Evolutionary conservation across 805 yeast genomes (phyloP), one percentile per base, ranked within the genome.

Genomic region (Diddensiella santjacobensis): DNA sequence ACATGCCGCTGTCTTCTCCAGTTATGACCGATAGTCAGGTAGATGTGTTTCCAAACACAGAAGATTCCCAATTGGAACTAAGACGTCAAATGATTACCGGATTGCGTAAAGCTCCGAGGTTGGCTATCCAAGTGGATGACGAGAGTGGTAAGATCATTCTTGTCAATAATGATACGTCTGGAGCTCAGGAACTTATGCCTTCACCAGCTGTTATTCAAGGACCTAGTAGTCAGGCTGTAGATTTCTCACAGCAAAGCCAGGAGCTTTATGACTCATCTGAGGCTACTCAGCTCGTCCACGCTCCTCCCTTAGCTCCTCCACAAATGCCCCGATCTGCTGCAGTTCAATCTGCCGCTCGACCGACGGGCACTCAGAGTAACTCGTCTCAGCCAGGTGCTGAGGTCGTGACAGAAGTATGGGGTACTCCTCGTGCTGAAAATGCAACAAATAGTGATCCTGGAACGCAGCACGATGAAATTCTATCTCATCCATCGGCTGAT

Each of bases 241-340:
- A 26, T 13, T 26, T 13, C 11, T 26, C 31, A 8, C 31, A 26
- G 31, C 31, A 26, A 8, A 26, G 11, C 13, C 31, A 26, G 13
- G 38, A 13, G 42, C 11, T 19, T 6, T 15, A 40, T 6, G 43
- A 40, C 22, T 40, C 43, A 4, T 6, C n/a, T 11, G 43, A 40
- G 13, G 43, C 43, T 6, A 40, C 43, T 10, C 43, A 40, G 31
- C 33, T 40, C 19, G 43, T 40, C 11, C 15, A 40, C 43, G 17
- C 31, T 10, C 17, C 17, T 10, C 43, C 43, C 4, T 20, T 6
- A 6, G n/a, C 22, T 30, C 33, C 23, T 4, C 43, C 26, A 4
- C 33, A 19, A 11, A 35, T 35, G 13, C n/a, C n/a, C n/a, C n/a
- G n/a, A n/a, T 26, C 31, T 13, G 8, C 31, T 13, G 13, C 8